Percentiles rank a stretch among this genome's conserved stretches.
These are phyloP conservation scores for Cordyceps pruinosa DNA, from an alignment of 2,329 filamentous ascomycete genomes.

Conservation along the genomic window DNA sequence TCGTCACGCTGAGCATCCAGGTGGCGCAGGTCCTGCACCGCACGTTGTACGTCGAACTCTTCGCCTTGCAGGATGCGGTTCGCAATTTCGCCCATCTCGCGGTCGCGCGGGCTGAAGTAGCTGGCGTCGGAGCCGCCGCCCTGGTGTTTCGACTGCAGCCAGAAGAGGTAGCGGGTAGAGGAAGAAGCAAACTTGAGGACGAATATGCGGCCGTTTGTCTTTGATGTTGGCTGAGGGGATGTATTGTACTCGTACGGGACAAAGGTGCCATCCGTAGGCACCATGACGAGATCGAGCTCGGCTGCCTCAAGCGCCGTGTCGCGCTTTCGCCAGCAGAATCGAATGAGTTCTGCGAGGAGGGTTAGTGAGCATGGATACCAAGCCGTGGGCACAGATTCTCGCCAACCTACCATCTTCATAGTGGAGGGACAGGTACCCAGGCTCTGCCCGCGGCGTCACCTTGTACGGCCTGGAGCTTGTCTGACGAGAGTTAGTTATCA, in stretches of 20 bases:
- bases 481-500: conserved; percentile 26
- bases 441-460: conserved; percentile 64
- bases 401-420: conserved; percentile 66
- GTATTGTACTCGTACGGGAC: conserved; percentile 64
- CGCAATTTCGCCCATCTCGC: conserved; percentile 82
- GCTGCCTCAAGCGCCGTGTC: conserved; percentile 62
- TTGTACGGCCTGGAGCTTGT: conserved; percentile 52
- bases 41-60: conserved; percentile 69
- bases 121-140: conserved; percentile 58
- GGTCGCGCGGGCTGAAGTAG: conserved; percentile 78
- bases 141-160: conserved; percentile 89
- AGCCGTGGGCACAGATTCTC: not conserved
- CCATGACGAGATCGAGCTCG: conserved; percentile 86
- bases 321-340: conserved; percentile 95
- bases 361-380: not conserved
- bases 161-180: conserved; percentile 87
- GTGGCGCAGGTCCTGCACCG: conserved; percentile 59
- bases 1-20: conserved; percentile 44
- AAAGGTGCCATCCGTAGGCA: conserved; percentile 84
- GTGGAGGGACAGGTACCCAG: conserved; percentile 89
- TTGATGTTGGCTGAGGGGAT: conserved; percentile 49
- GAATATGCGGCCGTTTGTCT: conserved; percentile 84
- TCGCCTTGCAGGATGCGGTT: conserved; percentile 80
- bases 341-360: conserved; percentile 61
- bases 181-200: conserved; percentile 90